A percentile compares a stretch with the other conserved stretches of the same genome.
phyloP scores from a whole-genome alignment of 768 basidiomycete genomes.

The Termitomyces sp. region DNA sequence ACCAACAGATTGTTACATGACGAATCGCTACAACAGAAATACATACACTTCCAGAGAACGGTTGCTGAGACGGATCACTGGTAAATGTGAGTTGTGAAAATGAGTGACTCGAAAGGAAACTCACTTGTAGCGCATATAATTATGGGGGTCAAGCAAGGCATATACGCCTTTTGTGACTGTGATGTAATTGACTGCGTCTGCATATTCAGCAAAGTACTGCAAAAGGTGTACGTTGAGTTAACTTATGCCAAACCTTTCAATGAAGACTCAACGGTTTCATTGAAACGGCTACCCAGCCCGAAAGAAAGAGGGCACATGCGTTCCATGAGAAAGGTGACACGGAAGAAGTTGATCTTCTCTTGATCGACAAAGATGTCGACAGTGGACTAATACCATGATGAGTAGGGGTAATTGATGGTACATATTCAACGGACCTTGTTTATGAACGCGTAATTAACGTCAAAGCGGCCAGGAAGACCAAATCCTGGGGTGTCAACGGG shows the following conservation, averaged over 20 bases:
- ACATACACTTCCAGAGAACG: conserved; percentile 37
- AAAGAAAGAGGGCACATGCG: conserved; percentile 34
- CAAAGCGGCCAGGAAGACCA: conserved; percentile 40
- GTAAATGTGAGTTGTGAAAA: not conserved
- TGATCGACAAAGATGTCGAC: conserved; percentile 32
- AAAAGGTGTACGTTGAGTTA: not conserved
- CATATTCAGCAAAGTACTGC: conserved; percentile 39
- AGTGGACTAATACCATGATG: not conserved
- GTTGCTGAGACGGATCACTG: conserved; percentile 40
- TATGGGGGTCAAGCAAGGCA: conserved; percentile 40
- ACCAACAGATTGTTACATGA: not conserved
- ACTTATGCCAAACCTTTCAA: not conserved
- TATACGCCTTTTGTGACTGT: conserved; percentile 36
- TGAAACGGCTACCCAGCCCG: conserved; percentile 37
- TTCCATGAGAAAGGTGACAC: conserved; percentile 45
- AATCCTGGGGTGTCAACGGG: conserved; percentile 26
- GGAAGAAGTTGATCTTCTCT: conserved; percentile 45
- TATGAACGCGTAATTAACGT: conserved; percentile 40
- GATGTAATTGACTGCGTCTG: conserved; percentile 39
- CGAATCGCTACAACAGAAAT: not conserved
- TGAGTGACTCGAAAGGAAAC: not conserved
- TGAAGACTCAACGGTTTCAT: conserved; percentile 32
- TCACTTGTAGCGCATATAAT: conserved; percentile 46
- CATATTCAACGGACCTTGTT: conserved; percentile 30
- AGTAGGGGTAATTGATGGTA: not conserved